phyloP scores from a whole-genome alignment of 2,329 filamentous ascomycete species.

The Xenoacremonium recifei region DNA sequence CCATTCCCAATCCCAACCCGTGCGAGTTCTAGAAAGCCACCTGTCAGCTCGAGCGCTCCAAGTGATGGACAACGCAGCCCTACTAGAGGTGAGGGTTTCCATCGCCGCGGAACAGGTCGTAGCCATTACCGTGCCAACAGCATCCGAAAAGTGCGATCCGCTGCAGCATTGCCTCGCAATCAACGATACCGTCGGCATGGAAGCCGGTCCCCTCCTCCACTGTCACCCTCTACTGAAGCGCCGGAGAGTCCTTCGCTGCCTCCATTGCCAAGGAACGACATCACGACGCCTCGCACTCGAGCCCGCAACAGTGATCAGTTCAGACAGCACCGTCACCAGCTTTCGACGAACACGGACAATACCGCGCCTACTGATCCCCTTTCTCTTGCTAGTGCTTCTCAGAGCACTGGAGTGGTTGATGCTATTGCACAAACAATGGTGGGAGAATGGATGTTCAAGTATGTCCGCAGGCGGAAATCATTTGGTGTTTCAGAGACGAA shows the following conservation, averaged over 20 bases:
- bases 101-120: slow-evolving; percentile 48
- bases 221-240: slow-evolving; percentile 66
- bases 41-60: slow-evolving; percentile 61
- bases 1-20: slow-evolving; percentile 91
- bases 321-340: slow-evolving; percentile 51
- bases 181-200: slow-evolving; percentile 47
- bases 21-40: slow-evolving; percentile 78
- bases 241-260: slow-evolving; percentile 71
- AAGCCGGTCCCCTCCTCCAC: slow-evolving; percentile 62
- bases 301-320: slow-evolving; percentile 41
- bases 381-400: slow-evolving; percentile 51
- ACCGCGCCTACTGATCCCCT: slow-evolving; percentile 42
- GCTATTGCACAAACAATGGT: slow-evolving; percentile 98
- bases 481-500: slow-evolving; percentile 75
- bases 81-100: slow-evolving; percentile 58
- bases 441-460: slow-evolving; percentile 95
- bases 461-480: slow-evolving; percentile 82
- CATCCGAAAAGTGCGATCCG: slow-evolving; percentile 83
- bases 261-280: slow-evolving; percentile 70
- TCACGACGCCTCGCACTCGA: slow-evolving; percentile 58
- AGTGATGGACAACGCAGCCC: slow-evolving; percentile 78
- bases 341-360: slow-evolving; percentile 59
- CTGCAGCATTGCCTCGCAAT: slow-evolving; percentile 65
- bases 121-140: slow-evolving; percentile 57
- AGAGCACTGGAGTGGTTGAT: slow-evolving; percentile 82